A percentile compares a stretch with the other conserved stretches of the same genome.
Conservation (phyloP, 768 basidiomycete species). For the Leccinum sublutescens region DNA sequence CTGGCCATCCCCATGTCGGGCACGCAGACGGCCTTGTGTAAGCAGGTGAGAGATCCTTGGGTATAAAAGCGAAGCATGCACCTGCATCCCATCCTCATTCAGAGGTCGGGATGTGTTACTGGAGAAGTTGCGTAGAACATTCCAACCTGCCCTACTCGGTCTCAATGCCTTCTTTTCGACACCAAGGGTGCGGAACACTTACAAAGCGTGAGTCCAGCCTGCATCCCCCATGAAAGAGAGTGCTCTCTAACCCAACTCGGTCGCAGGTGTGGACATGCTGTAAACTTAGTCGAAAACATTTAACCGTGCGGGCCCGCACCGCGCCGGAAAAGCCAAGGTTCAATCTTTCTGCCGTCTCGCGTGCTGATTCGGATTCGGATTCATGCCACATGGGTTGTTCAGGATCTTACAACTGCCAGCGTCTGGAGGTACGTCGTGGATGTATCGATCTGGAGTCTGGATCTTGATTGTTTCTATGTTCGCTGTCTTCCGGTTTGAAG, state of each 20-base stretch:
- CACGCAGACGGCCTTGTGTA: conserved; percentile 27
- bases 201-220: conserved; percentile 41
- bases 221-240: background rate
- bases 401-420: no score
- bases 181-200: conserved; percentile 54
- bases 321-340: no score
- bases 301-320: no score
- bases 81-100: conserved; percentile 4
- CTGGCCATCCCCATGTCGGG: conserved; percentile 27
- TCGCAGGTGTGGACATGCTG: conserved; percentile 53
- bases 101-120: conserved; percentile 52
- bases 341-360: no score
- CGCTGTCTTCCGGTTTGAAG: no score
- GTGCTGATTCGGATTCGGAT: no score
- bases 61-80: conserved; percentile 29
- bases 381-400: no score
- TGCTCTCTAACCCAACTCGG: conserved; percentile 3
- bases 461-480: no score
- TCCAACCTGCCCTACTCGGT: background rate
- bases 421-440: no score
- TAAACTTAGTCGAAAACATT: conserved; percentile 22
- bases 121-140: conserved; percentile 47
- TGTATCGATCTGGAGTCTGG: no score
- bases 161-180: conserved; percentile 19
- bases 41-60: conserved; percentile 26